Conservation (phyloP, 2,329 filamentous ascomycete species). For the Colletotrichum sp. region DNA sequence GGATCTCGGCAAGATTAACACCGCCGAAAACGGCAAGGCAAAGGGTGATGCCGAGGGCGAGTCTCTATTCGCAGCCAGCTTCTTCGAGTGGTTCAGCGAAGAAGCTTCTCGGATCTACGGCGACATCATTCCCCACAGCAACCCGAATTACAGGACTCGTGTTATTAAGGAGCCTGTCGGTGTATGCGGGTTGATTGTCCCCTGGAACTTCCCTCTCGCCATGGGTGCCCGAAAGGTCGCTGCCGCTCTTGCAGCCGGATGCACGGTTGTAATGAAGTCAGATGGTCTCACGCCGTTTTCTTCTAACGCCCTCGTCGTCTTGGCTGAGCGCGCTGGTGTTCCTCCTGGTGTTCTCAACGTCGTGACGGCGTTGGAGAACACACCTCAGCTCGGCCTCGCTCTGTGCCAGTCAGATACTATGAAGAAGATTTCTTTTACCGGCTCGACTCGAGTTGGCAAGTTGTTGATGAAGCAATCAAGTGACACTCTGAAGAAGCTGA, state of each 20-base stretch:
- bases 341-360: slow-evolving; percentile 92
- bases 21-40: slow-evolving; percentile 73
- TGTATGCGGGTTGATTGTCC: slow-evolving; percentile 82
- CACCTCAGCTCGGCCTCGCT: slow-evolving; percentile 75
- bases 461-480: slow-evolving; percentile 89
- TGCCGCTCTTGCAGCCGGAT: slow-evolving; percentile 90
- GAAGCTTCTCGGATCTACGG: slow-evolving; percentile 78
- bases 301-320: slow-evolving; percentile 83
- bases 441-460: slow-evolving; percentile 72
- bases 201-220: slow-evolving; percentile 84
- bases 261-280: slow-evolving; percentile 90
- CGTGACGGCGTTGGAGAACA: slow-evolving; percentile 81
- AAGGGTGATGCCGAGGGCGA: slow-evolving; percentile 75
- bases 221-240: slow-evolving; percentile 77
- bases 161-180: slow-evolving; percentile 85
- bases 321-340: slow-evolving; percentile 85
- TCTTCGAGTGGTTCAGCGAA: slow-evolving; percentile 83
- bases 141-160: slow-evolving; percentile 66
- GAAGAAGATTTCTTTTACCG: slow-evolving; percentile 93
- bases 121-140: slow-evolving; percentile 72
- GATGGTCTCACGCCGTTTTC: slow-evolving; percentile 93
- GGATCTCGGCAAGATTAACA: slow-evolving; percentile 69
- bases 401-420: slow-evolving; percentile 79
- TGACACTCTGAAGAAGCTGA: slow-evolving; percentile 80
- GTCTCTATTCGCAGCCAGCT: slow-evolving; percentile 73